Evolutionary conservation across 179 eudicot genomes (phyloP).

Genomic region (Beta macrorhiza): DNA sequence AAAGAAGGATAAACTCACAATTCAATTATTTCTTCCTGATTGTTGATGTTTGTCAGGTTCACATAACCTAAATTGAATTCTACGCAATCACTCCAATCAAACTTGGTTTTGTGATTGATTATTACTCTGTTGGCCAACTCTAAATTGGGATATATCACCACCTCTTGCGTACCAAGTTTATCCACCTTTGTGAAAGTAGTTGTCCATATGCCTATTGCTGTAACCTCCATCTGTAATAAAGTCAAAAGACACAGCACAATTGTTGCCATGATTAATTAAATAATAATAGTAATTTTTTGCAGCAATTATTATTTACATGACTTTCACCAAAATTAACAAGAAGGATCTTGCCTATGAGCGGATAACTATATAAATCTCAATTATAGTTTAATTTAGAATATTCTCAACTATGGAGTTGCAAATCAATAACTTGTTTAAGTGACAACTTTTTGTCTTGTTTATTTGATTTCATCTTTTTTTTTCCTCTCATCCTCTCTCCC

Average conservation of each 20-base stretch:
- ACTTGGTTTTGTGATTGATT: conserved; percentile 19
- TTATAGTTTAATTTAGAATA: too few relatives aligned
- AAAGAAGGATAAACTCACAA: background rate
- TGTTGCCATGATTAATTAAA: background rate
- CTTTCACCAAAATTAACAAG: too few relatives aligned
- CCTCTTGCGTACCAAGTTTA: background rate
- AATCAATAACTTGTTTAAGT: too few relatives aligned
- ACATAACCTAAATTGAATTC: background rate
- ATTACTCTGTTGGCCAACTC: conserved; percentile 14
- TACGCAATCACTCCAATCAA: conserved; percentile 17
- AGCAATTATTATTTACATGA: too few relatives aligned
- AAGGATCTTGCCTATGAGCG: too few relatives aligned
- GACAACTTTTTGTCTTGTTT: too few relatives aligned
- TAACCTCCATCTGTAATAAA: conserved; percentile 17
- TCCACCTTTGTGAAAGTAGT: conserved; percentile 23
- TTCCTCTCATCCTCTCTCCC: too few relatives aligned
- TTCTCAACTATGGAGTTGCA: too few relatives aligned
- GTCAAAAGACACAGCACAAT: background rate
- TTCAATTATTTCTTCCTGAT: background rate
- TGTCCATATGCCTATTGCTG: conserved; percentile 14
- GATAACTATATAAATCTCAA: too few relatives aligned
- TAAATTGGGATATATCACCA: conserved; percentile 24
- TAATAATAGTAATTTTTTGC: background rate
- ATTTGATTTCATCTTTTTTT: too few relatives aligned
- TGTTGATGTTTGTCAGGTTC: too few relatives aligned